Conservation (phyloP, 2,329 filamentous ascomycete species). For the Fusarium citri region DNA sequence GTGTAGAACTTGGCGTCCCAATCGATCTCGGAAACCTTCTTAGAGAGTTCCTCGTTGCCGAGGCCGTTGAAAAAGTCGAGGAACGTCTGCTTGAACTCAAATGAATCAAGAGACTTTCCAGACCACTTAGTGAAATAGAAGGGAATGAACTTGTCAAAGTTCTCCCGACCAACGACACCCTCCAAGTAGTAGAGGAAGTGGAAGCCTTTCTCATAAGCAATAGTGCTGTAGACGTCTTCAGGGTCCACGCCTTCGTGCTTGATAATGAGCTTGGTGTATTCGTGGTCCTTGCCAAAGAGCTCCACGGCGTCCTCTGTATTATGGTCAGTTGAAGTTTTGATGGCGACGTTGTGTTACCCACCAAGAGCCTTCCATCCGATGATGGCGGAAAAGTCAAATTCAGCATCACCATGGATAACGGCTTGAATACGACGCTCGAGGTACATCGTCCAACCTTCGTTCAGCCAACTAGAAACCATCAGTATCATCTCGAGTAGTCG, state of each 20-base stretch:
- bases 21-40: conserved; percentile 79
- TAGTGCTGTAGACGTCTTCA: conserved; percentile 91
- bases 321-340: conserved; percentile 19
- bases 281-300: conserved; percentile 83
- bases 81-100: conserved; percentile 91
- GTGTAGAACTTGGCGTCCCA: conserved; percentile 92
- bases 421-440: conserved; percentile 87
- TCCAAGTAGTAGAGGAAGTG: conserved; percentile 94
- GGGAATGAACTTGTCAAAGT: conserved; percentile 95
- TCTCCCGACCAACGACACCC: conserved; percentile 82
- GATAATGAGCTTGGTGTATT: conserved; percentile 91
- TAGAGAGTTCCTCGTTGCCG: conserved; percentile 70
- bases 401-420: conserved; percentile 81
- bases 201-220: conserved; percentile 98
- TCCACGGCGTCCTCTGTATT: conserved; percentile 77
- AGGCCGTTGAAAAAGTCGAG: conserved; percentile 81
- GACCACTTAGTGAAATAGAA: conserved; percentile 92
- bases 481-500: neutral
- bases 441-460: conserved; percentile 93
- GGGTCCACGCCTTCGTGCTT: conserved; percentile 91
- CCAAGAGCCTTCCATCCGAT: conserved; percentile 92
- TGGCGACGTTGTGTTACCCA: conserved; percentile 48
- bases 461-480: conserved; percentile 66
- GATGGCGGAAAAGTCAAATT: conserved; percentile 94
- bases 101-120: conserved; percentile 89